A percentile compares a stretch with the other conserved stretches of the same genome.
Evolutionary conservation across 208 protist genomes (phyloP).

Genomic region (Acanthamoeba lugdunensis): DNA sequence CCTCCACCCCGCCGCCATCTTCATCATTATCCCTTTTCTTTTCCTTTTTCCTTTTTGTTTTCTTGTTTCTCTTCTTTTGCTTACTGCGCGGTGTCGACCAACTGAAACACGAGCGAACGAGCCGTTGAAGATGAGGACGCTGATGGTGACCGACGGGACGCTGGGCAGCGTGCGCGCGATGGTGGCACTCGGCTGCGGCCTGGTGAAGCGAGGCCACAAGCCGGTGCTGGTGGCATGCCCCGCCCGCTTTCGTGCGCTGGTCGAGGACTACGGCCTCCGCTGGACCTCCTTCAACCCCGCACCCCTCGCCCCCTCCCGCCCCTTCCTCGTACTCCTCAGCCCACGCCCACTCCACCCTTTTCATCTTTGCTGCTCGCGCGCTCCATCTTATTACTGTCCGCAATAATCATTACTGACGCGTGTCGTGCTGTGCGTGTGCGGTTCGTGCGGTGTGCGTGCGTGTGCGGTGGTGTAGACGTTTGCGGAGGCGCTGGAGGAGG

Average conservation of each 20-base stretch:
- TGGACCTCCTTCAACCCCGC: conserved; percentile 25
- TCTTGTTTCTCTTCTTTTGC: too few relatives aligned
- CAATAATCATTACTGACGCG: not conserved
- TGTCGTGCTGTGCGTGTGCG: too few relatives aligned
- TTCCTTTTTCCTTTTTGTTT: too few relatives aligned
- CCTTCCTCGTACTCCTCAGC: not conserved
- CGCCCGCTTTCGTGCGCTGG: conserved; percentile 6
- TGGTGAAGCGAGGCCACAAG: conserved; percentile 28
- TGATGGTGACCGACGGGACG: conserved; percentile 25
- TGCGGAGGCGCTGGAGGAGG: not conserved
- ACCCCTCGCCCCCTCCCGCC: not conserved
- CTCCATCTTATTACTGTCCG: too few relatives aligned
- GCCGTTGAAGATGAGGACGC: not conserved
- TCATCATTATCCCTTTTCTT: too few relatives aligned
- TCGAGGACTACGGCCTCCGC: conserved; percentile 16
- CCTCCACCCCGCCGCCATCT: too few relatives aligned
- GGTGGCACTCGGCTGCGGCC: conserved; percentile 26
- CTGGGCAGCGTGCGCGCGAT: not conserved
- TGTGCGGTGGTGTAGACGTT: not conserved
- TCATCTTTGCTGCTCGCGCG: too few relatives aligned
- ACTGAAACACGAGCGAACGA: too few relatives aligned
- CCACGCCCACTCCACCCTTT: too few relatives aligned
- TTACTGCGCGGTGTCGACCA: too few relatives aligned
- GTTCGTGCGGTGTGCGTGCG: not conserved
- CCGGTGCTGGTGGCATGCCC: conserved; percentile 5